Conservation (phyloP, 129 eudicot species). For the Centrapalus pauciflorus region DNA sequence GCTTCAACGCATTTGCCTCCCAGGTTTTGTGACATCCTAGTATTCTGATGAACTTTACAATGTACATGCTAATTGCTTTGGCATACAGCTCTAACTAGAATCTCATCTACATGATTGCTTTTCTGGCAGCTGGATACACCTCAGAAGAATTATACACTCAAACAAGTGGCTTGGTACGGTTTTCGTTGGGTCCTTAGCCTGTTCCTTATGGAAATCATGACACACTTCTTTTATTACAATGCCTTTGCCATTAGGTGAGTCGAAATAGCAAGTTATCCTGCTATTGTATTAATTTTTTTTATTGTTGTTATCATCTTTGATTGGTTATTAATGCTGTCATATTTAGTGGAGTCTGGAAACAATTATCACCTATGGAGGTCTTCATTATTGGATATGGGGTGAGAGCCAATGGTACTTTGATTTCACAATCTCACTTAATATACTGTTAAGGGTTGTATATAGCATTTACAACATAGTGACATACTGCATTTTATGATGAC, state of each 20-base stretch:
- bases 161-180: constrained; percentile 79
- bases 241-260: constrained; percentile 89
- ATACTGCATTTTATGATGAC: background rate
- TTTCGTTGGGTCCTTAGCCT: constrained; percentile 74
- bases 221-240: constrained; percentile 85
- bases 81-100: constrained; percentile 2
- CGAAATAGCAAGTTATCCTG: background rate
- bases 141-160: constrained; percentile 59
- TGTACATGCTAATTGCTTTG: constrained; percentile 3
- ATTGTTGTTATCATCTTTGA: background rate
- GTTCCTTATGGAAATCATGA: constrained; percentile 74
- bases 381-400: constrained; percentile 98
- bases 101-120: background rate
- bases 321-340: constrained; percentile 6
- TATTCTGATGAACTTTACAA: background rate
- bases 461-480: background rate
- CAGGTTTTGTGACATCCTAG: constrained; percentile 51
- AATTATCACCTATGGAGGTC: constrained; percentile 77
- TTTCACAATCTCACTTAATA: constrained; percentile 11
- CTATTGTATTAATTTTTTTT: background rate
- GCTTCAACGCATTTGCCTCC: constrained; percentile 87
- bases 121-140: constrained; percentile 70
- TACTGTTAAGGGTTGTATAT: background rate
- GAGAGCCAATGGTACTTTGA: constrained; percentile 44
- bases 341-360: constrained; percentile 83